Evolutionary conservation across 345 rosid genomes (phyloP), one percentile per base, ranked within the genome.

Genomic region (Schrenkiella parvula): DNA sequence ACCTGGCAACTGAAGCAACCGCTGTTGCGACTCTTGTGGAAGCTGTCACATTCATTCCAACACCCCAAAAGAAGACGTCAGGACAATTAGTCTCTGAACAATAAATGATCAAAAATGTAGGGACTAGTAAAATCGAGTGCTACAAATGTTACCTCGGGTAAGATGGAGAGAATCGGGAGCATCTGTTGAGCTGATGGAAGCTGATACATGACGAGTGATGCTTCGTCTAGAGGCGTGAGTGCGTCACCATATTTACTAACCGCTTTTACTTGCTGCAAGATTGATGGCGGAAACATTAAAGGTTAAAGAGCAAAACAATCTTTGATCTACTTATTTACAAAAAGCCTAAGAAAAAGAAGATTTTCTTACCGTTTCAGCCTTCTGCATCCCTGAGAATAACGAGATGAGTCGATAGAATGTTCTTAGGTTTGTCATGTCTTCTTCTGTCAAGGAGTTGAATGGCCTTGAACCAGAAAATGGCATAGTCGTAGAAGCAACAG

Each of bases 21-120:
- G 85, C 82, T 82, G 97, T 59, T 90, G 93, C 70, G 82, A 38
- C 79, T 90, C 97, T 43, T 82, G 91, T 4, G 88, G 91, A 78
- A 93, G 92, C 98, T 93, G 84, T 76, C n/a, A 42, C 32, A 11
- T 59, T 65, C 64, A 60, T 66, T 12, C 9, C 1, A 2, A 2
- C 38, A 29, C 2, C 21, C n/a, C 35, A 44, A 54, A 43, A 31
- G 13, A 22, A 12, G 32, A 34, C n/a, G 52, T 26, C 2, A 23
- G 31, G 32, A 55, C 39, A 59, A 6, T 14, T 60, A 59, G 37
- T 23, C 9, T 51, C 4, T n/a, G 1, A 19, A 56, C 18, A 41
- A 37, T 19, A 57, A 48, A 1, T 1, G 26, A 8, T 18, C 10
- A 48, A 12, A 11, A 4, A 13, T 4, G 42, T 21, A 57, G 17